These are phyloP conservation scores for Sugiyamaella marilandica DNA, from an alignment of 805 yeast genomes.

Conservation along the genomic window DNA sequence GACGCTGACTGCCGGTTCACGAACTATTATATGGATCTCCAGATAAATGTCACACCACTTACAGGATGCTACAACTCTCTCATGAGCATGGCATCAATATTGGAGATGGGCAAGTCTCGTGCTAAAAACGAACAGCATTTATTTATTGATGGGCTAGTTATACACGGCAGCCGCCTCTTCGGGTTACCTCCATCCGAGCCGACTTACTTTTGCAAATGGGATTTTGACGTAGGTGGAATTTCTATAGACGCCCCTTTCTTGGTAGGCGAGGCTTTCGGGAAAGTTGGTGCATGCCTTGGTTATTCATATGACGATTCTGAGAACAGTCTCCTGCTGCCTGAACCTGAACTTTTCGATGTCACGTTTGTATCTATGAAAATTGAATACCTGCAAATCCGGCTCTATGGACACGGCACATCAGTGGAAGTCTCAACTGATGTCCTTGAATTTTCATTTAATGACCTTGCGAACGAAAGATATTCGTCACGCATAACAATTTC, in stretches of 20 bases:
- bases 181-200: constrained; percentile 88
- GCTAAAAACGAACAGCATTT: constrained; percentile 16
- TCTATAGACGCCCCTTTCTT: constrained; percentile 47
- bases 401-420: constrained; percentile 34
- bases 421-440: constrained; percentile 27
- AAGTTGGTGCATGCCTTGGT: constrained; percentile 44
- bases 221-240: constrained; percentile 61
- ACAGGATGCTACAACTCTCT: constrained; percentile 30
- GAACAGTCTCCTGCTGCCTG: constrained; percentile 58
- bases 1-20: constrained; percentile 82
- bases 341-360: constrained; percentile 60
- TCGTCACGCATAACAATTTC: constrained; percentile 48
- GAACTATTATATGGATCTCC: constrained; percentile 85
- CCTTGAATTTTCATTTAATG: constrained; percentile 48
- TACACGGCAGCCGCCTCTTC: constrained; percentile 89
- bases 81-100: constrained; percentile 13
- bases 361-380: constrained; percentile 57
- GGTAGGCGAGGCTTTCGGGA: constrained; percentile 31
- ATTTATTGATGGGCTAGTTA: constrained; percentile 51
- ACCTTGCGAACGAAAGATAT: constrained; percentile 63
- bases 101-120: constrained; percentile 14
- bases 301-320: constrained; percentile 72
- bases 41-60: constrained; percentile 64
- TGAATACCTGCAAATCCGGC: constrained; percentile 41
- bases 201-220: constrained; percentile 90